Evolutionary conservation across 2,329 filamentous ascomycete species (phyloP).

Genomic region (Drechslerella stenobrocha): DNA sequence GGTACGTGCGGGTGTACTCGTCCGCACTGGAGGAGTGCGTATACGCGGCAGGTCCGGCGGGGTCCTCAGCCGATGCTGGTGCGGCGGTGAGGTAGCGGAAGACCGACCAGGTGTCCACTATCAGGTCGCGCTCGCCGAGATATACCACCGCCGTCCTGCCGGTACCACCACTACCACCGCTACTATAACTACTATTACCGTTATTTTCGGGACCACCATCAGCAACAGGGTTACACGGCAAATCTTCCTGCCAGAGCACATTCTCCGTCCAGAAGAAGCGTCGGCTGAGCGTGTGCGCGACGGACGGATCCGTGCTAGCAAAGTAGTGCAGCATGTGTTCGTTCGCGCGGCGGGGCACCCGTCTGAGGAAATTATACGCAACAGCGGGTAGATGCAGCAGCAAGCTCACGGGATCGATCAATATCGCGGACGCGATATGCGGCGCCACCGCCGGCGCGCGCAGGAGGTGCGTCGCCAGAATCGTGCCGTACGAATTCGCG

Average conservation of each 20-base stretch:
- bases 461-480: constrained; percentile 37
- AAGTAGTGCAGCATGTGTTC: constrained; percentile 67
- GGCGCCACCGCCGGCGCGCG: constrained; percentile 54
- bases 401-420: constrained; percentile 66
- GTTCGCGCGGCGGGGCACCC: constrained; percentile 59
- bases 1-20: no score
- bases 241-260: constrained; percentile 64
- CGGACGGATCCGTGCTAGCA: constrained; percentile 63
- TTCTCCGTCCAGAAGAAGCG: constrained; percentile 68
- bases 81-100: constrained; percentile 51
- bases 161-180: constrained; percentile 20
- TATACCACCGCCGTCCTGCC: constrained; percentile 59
- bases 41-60: no score
- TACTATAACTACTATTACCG: constrained; percentile 53
- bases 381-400: constrained; percentile 66
- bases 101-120: constrained; percentile 52
- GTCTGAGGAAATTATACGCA: constrained; percentile 65
- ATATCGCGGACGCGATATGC: constrained; percentile 60
- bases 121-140: constrained; percentile 58
- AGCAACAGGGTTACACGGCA: constrained; percentile 53
- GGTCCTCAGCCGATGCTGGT: background rate
- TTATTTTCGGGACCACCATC: background rate
- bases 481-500: constrained; percentile 61
- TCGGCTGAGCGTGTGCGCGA: constrained; percentile 63
- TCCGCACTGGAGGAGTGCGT: no score